Evolutionary conservation across 2,329 filamentous ascomycete genomes (phyloP), one percentile per base, ranked within the genome.

Genomic region (Xylariaceae sp.): DNA sequence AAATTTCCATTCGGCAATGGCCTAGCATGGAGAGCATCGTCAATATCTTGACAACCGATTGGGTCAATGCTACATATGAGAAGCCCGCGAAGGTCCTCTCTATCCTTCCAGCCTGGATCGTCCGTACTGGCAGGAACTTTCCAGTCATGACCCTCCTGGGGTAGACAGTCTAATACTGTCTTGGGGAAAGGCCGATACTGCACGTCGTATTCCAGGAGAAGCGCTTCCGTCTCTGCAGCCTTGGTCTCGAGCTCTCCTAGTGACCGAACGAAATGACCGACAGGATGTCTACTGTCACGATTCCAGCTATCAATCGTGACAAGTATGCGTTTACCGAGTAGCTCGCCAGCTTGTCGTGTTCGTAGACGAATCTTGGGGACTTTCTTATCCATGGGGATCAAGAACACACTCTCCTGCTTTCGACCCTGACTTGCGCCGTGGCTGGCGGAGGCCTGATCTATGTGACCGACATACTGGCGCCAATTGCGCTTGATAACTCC

Each of bases 51-150:
- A 69, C 94, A 99, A 2, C 91, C 91, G 30, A 90, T 82, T 43
- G 94, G 94, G 66, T 99, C 94, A 62, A 99, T 99, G 71, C 92
- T 97, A 79, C 94, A 99, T 55, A 99, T 89, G 39, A 95, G 77
- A 11, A 96, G 81, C 58, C 85, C 83, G 58, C 94, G 82, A 38
- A 97, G 78, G 73, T 99, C 94, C 62, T 84, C 80, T 55, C 94
- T 80, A 57, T 87, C 88, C 60, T 79, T 84, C 94, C 94, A 99
- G 12, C 91, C 90, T 17, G 88, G 84, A 65, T 97, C 85, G 2
- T 89, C 85, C 47, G 76, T 80, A 64, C 80, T 87, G n/a, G 77
- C 73, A 0, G 94, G 94, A 2, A 99, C 92, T 64, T 79, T 89
- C 94, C 94, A 99, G 66, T 89, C 86, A 62, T 97, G 92, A 1